Conservation (phyloP, 192 early-diverging fungal species). For the Allomyces arbusculus region DNA sequence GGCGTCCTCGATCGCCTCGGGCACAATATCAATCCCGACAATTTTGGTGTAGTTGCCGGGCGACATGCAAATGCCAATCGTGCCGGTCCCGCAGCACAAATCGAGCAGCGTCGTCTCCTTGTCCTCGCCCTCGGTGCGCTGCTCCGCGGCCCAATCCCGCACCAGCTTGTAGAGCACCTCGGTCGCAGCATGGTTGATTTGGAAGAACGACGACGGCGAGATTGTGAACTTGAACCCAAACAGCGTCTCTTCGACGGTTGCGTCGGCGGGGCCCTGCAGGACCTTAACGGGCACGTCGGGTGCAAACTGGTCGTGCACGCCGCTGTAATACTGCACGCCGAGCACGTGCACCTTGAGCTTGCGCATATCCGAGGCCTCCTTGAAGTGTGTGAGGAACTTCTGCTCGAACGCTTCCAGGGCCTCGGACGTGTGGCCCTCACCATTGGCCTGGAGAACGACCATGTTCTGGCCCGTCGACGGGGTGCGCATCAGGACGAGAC, state of each 20-base stretch:
- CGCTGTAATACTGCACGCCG: conserved; percentile 15
- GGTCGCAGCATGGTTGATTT: conserved; percentile 51
- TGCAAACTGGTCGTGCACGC: conserved; percentile 30
- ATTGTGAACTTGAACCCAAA: conserved; percentile 41
- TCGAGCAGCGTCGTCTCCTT: conserved; percentile 34
- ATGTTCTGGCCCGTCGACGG: conserved; percentile 36
- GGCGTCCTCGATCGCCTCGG: conserved; percentile 52
- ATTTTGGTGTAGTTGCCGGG: conserved; percentile 32
- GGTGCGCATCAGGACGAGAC: conserved; percentile 37
- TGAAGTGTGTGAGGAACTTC: conserved; percentile 4
- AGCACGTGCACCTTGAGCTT: neutral
- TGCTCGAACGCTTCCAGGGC: conserved; percentile 8
- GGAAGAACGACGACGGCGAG: conserved; percentile 57
- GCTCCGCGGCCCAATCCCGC: conserved; percentile 19
- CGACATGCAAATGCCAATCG: conserved; percentile 60
- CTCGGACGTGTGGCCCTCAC: conserved; percentile 15
- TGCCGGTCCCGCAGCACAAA: conserved; percentile 69
- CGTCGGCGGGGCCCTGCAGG: conserved; percentile 23
- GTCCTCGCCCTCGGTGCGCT: conserved; percentile 8
- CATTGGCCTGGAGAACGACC: conserved; percentile 40
- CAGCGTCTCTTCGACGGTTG: conserved; percentile 36
- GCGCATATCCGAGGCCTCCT: neutral
- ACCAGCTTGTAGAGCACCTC: conserved; percentile 38
- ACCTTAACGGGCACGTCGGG: conserved; percentile 20
- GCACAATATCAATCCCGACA: conserved; percentile 49